Evolutionary conservation across 139 green algal genomes (phyloP).

Genomic region (Chlorella sp.): DNA sequence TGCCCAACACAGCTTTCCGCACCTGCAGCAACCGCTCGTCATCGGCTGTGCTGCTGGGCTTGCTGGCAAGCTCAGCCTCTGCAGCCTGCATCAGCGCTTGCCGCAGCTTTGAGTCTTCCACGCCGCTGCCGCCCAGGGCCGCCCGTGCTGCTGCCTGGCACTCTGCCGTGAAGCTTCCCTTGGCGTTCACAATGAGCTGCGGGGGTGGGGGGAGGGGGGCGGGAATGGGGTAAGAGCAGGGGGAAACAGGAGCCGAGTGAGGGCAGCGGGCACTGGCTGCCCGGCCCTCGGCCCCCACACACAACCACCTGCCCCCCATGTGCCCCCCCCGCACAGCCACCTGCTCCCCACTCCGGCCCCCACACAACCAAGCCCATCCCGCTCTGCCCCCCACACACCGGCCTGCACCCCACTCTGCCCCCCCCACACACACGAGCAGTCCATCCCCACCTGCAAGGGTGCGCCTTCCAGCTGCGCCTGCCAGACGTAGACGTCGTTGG

Average conservation of each 20-base stretch:
- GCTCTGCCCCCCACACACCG: too few relatives aligned
- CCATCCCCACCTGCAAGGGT: conserved; percentile 3
- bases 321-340: too few relatives aligned
- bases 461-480: not conserved
- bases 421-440: too few relatives aligned
- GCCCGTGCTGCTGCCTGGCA: conserved; percentile 2
- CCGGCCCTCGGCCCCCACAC: not conserved
- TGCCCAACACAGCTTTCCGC: not conserved
- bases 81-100: not conserved
- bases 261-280: not conserved
- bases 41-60: conserved; percentile 32
- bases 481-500: conserved; percentile 50
- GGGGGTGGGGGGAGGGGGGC: not conserved
- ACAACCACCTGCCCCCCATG: not conserved
- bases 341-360: too few relatives aligned
- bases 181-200: conserved; percentile 32
- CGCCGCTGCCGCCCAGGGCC: not conserved
- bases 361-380: too few relatives aligned
- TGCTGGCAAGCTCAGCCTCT: conserved; percentile 33
- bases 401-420: not conserved
- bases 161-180: conserved; percentile 42
- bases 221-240: not conserved
- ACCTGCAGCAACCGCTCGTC: conserved; percentile 44
- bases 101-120: not conserved
- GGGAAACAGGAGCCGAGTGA: not conserved